A percentile compares a stretch with the other conserved stretches of the same genome.
Evolutionary conservation across 2,329 filamentous ascomycete genomes (phyloP).

Genomic region (Tolypocladium capitatum): DNA sequence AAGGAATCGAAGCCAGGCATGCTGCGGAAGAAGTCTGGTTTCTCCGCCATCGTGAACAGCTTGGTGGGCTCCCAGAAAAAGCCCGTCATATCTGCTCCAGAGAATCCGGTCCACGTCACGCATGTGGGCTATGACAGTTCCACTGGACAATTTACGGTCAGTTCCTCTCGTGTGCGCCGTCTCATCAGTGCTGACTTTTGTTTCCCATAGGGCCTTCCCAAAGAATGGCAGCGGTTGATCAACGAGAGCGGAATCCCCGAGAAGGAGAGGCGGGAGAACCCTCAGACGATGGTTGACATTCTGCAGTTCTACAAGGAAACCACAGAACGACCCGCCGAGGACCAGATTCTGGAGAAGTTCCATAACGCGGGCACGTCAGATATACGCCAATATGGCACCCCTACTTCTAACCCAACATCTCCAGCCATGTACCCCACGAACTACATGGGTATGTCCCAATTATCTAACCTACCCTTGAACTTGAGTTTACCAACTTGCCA

Average conservation of each 20-base stretch:
- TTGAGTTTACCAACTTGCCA: neutral
- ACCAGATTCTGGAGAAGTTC: conserved; percentile 92
- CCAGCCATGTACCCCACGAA: conserved; percentile 40
- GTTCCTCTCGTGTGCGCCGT: conserved; percentile 18
- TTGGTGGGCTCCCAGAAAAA: conserved; percentile 74
- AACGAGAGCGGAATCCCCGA: conserved; percentile 93
- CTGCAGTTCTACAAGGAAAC: conserved; percentile 97
- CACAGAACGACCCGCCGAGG: conserved; percentile 64
- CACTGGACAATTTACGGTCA: conserved; percentile 89
- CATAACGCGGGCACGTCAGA: conserved; percentile 62
- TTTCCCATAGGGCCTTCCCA: conserved; percentile 65
- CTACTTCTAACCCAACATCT: conserved; percentile 32
- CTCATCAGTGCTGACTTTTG: conserved; percentile 1
- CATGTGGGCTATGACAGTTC: conserved; percentile 95
- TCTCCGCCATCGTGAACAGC: conserved; percentile 78
- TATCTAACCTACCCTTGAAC: conserved; percentile 29
- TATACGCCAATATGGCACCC: conserved; percentile 28
- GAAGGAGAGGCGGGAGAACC: conserved; percentile 89
- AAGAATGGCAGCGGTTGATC: conserved; percentile 94
- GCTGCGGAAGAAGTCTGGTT: conserved; percentile 73
- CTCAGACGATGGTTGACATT: conserved; percentile 90
- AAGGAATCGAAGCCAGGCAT: conserved; percentile 48
- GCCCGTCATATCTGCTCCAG: conserved; percentile 90
- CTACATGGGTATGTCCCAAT: conserved; percentile 47
- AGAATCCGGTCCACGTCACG: conserved; percentile 95